Base-by-base conservation (phyloP, 1,284 basidiomycete species). In the Rhodotorula sp. region DNA sequence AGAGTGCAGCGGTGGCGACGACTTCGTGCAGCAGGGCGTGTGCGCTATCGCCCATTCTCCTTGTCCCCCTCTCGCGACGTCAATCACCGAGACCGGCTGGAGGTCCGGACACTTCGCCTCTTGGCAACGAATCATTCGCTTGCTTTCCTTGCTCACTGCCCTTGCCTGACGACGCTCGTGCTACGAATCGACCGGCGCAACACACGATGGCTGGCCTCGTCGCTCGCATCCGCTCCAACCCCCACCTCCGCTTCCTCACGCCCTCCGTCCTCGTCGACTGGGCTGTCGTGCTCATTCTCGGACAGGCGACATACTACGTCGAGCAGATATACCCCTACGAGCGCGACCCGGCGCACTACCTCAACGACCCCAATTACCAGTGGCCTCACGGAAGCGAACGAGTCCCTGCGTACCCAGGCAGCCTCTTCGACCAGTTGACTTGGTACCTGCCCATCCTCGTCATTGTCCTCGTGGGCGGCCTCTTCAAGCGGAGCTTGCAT, bases 251-350 rank as follows among this genome's bases (percentile, higher is more conserved):
- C 9, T 67, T 57, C 48, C 26, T 76, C 57, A 44, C 64, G 1
- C 65, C 72, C 6, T 72, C 76, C 1, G 31, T 76, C 37, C 31
- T 70, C 20, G 70, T 69, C 61, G 76, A 76, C 68, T 76, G 76
- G 76, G 18, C 59, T 31, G 64, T 72, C 26, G 57, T 70, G 47
- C 22, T 71, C 31, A 30, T 58, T 1, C 57, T 75, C 26, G 34
- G 46, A 26, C 22, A 52, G 55, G 31, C 70, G 7, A 34, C 56
- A 0, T 37, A 34, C 15, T 59, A 61, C 48, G 61, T 74, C 60
- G 68, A 72, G 55, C 40, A 5, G 1, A 58, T 44, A 20, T 63
- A 63, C 47, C 65, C 65, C 26, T 74, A 64, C 62, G 47, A 70
- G 53, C 62, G 72, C 53, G 64, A 70, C 47, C 47, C 65, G 0